Percentiles rank a stretch among this genome's conserved stretches.
Evolutionary conservation across 257 asterid genomes (phyloP).

Genomic region (Leptodermis oblonga): DNA sequence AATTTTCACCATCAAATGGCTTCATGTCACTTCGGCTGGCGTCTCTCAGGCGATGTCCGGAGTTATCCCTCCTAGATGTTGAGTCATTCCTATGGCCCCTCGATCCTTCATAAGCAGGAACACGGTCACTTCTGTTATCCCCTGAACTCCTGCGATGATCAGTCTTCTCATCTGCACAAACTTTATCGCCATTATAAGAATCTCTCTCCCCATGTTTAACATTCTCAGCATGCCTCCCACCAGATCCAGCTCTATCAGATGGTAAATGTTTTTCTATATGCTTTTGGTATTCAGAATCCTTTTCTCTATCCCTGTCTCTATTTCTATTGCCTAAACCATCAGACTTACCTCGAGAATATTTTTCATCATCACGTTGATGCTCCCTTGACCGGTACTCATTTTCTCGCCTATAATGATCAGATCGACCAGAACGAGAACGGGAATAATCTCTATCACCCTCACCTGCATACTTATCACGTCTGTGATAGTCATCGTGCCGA

Average conservation of each 20-base stretch:
- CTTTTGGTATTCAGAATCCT: conserved; percentile 12
- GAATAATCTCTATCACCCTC: conserved; percentile 66
- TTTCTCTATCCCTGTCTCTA: conserved; percentile 40
- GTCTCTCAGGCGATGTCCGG: conserved; percentile 52
- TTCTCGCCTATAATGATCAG: conserved; percentile 43
- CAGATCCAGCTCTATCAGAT: conserved; percentile 55
- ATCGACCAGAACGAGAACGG: conserved; percentile 51
- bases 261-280: conserved; percentile 33
- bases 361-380: conserved; percentile 38
- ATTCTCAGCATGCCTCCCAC: conserved; percentile 52
- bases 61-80: conserved; percentile 41
- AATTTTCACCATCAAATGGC: conserved; percentile 30
- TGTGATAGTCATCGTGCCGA: conserved; percentile 49
- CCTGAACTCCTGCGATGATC: conserved; percentile 34
- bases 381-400: conserved; percentile 53
- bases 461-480: conserved; percentile 53
- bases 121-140: conserved; percentile 35
- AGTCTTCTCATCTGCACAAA: conserved; percentile 41
- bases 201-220: conserved; percentile 32
- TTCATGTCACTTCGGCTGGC: conserved; percentile 37
- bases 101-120: conserved; percentile 51
- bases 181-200: conserved; percentile 41
- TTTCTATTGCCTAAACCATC: conserved; percentile 42
- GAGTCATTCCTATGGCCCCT: conserved; percentile 41
- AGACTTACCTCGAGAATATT: conserved; percentile 42